Percentiles rank a stretch among this genome's conserved stretches.
phyloP scores from a whole-genome alignment of 495 filamentous ascomycete species.

The Entonaema liquescens region DNA sequence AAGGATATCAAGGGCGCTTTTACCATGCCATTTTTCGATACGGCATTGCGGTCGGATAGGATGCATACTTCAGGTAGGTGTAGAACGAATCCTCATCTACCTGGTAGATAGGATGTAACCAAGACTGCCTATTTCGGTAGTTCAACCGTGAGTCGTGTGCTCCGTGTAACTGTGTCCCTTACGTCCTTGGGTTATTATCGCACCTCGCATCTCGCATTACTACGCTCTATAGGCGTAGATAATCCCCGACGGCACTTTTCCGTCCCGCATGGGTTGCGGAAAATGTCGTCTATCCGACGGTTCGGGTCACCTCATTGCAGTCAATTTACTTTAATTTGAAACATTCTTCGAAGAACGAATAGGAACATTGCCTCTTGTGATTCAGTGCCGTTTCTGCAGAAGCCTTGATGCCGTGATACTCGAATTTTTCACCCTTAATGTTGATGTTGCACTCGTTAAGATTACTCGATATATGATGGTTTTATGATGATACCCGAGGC shows the following conservation, averaged over 20 bases:
- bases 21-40: background rate
- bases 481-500: background rate
- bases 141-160: conserved; percentile 3
- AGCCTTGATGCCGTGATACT: background rate
- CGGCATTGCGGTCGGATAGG: conserved; percentile 8
- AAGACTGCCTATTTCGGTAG: conserved; percentile 17
- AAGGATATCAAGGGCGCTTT: background rate
- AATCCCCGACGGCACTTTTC: background rate
- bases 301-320: conserved; percentile 7
- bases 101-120: conserved; percentile 11
- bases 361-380: background rate
- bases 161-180: conserved; percentile 8
- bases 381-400: background rate
- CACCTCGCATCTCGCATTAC: background rate
- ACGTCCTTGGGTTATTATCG: background rate
- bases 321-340: conserved; percentile 21
- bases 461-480: background rate
- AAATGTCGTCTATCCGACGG: conserved; percentile 17
- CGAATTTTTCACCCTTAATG: background rate
- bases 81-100: conserved; percentile 5
- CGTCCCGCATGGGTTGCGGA: background rate
- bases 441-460: background rate
- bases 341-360: background rate
- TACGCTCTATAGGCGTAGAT: background rate
- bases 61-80: conserved; percentile 15